Evolutionary conservation across 2,329 filamentous ascomycete species (phyloP).

Genomic region (Xylariaceae sp.): DNA sequence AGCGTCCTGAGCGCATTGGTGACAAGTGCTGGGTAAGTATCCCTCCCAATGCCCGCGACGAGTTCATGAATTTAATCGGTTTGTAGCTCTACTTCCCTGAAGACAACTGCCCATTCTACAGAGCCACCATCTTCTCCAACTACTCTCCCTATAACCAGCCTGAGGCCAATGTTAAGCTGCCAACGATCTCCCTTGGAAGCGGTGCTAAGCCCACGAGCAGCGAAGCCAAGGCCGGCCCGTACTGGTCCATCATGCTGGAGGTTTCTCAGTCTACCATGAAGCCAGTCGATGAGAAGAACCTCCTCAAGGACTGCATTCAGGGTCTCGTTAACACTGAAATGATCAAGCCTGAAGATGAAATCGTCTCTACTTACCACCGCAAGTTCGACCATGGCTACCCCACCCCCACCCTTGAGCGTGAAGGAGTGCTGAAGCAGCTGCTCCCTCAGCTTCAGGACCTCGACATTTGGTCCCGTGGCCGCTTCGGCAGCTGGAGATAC

Average conservation of each 20-base stretch:
- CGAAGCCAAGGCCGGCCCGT: constrained; percentile 78
- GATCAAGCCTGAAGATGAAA: constrained; percentile 85
- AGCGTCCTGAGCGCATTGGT: constrained; percentile 88
- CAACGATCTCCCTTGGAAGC: constrained; percentile 78
- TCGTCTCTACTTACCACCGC: constrained; percentile 97
- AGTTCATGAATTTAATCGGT: constrained; percentile 6
- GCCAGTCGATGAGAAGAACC: constrained; percentile 78
- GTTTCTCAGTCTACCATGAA: constrained; percentile 95
- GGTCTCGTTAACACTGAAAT: constrained; percentile 97
- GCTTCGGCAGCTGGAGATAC: constrained; percentile 97
- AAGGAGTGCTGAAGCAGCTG: constrained; percentile 86
- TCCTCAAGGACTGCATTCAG: constrained; percentile 88
- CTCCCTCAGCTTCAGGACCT: constrained; percentile 86
- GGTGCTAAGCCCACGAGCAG: constrained; percentile 71
- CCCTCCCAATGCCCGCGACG: neutral
- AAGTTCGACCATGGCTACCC: constrained; percentile 98
- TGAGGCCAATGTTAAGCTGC: constrained; percentile 70
- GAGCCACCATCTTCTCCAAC: constrained; percentile 99
- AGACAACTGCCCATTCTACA: constrained; percentile 98
- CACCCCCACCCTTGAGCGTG: constrained; percentile 88
- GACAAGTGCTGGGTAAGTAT: constrained; percentile 92
- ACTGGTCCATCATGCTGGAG: constrained; percentile 99
- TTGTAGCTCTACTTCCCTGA: constrained; percentile 91
- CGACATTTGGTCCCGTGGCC: constrained; percentile 91
- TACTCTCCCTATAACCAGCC: constrained; percentile 99